Base-by-base conservation (phyloP, 768 basidiomycete species). In the Hemileccinum rubropunctum region DNA sequence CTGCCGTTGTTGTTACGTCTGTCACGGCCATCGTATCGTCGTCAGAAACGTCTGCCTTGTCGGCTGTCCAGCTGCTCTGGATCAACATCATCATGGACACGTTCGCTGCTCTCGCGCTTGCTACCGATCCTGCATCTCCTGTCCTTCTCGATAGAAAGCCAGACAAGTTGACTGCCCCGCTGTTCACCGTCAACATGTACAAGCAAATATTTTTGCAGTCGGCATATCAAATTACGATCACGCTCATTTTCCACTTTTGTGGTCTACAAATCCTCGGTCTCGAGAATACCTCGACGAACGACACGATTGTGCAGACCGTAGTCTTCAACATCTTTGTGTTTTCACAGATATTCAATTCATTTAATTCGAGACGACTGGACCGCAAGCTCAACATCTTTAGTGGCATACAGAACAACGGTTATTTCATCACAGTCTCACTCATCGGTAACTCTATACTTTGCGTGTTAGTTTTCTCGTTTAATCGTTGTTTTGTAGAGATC, bases 31-130 rank as follows among this genome's bases (percentile, higher is more conserved):
- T 98, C 47, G 82, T 89, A 1, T 94, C 93, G 15, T 54, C 63
- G 6, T 63, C 79, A 46, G 95, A 97, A 65, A 60, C 73, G 10
- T 92, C 94, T 1, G 94, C 92, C n/a, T 74, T 99, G 26, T 86
- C 90, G 20, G 95, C 97, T 28, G 97, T 99, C 1, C 97, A 99
- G 65, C 73, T 99, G 6, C 82, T 99, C 18, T 99, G 97, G 95
- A 92, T 98, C 70, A 98, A 98, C 76, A 87, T 98, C 54, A 95
- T 95, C 68, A 95, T 95, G 94, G 95, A 97, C 65, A 95, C 93
- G 2, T 98, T 99, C 64, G 97, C 97, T 48, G 97, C 97, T 21
- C 83, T 98, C 44, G 97, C 97, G 12, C 82, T 99, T 44, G 95
- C 97, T 15, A 98, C 97, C 21, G 97, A 98, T 67, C 95, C 94